Base-by-base conservation (phyloP, 202 grass and related monocot genomes). In the Zoysia matrella region DNA sequence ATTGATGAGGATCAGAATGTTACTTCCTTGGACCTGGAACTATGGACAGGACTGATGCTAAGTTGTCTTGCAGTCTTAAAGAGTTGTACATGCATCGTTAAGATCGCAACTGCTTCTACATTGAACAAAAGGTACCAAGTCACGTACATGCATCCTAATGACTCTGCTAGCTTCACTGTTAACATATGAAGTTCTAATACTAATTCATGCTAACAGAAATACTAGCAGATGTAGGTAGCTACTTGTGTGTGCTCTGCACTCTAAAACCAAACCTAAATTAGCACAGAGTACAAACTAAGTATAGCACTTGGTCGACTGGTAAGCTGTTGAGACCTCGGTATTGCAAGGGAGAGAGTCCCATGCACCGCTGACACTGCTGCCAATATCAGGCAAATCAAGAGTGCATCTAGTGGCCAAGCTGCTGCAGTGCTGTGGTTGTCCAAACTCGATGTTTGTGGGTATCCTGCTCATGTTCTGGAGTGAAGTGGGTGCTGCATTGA, bases 381-480 rank as follows among this genome's bases (percentile, higher is more conserved):
- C 63, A 15, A 80, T 51, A 12, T 60, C 88, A 53, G 84, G 80
- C 39, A 93, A 78, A 62, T 84, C 65, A 6, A 76, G 61, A 0
- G 67, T 43, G 18, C 79, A 81, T 65, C 73, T 87, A 60, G 8
- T 86, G 49, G 44, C 53, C 74, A 74, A 70, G 69, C 45, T 30
- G 22, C 22, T 85, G 60, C 78, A 58, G 13, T 88, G 87, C 7
- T 91, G 88, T 22, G 50, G 74, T 55, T 91, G 86, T 8, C 72
- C 55, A 41, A 98, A 94, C 82, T 98, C 95, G 50, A 93, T 88
- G 86, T 84, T 91, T 12, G 79, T 66, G 51, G 91, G 50, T 10
- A 67, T 48, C 64, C 85, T 82, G 43, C 71, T 65, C 39, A 83
- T 76, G 63, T 76, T 81, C 41, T 62, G 79, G 75, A 88, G 61